Conservation (phyloP, 176 grass and related monocot genomes). For the Otatea glauca region DNA sequence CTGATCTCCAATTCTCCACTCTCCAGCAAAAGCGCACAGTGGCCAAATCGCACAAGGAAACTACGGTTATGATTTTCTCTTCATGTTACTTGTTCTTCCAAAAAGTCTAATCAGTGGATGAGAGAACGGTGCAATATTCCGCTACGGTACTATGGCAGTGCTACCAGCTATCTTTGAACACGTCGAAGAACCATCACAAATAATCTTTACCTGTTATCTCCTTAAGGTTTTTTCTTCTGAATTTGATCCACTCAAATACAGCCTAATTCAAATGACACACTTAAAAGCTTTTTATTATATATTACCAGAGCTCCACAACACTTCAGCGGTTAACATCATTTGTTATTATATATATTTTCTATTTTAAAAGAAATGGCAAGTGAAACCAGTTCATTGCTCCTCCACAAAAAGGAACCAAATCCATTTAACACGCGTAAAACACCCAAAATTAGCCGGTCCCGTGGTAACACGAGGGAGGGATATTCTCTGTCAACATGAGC, state of each 20-base stretch:
- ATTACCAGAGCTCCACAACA: too few relatives aligned
- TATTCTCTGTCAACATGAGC: slow-evolving; percentile 4
- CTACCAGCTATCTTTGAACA: neutral
- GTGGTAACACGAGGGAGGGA: neutral
- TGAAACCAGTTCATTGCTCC: neutral
- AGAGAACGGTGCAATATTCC: neutral
- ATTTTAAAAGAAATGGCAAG: neutral
- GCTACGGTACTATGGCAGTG: neutral
- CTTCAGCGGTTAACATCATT: too few relatives aligned
- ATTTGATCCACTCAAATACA: neutral
- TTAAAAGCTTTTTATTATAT: too few relatives aligned
- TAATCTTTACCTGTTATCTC: neutral
- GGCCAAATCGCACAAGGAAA: neutral
- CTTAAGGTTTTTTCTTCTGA: neutral
- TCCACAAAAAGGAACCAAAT: too few relatives aligned
- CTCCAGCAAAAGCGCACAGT: neutral
- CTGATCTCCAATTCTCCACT: neutral
- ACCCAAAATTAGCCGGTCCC: neutral
- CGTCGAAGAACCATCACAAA: neutral
- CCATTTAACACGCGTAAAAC: neutral
- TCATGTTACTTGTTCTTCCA: neutral
- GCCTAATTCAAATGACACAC: neutral
- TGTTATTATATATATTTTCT: too few relatives aligned
- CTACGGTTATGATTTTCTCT: neutral
- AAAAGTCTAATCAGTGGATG: neutral